Evolutionary conservation across 1,284 basidiomycete species (phyloP).

Genomic region (Boletus semigastroideus): DNA sequence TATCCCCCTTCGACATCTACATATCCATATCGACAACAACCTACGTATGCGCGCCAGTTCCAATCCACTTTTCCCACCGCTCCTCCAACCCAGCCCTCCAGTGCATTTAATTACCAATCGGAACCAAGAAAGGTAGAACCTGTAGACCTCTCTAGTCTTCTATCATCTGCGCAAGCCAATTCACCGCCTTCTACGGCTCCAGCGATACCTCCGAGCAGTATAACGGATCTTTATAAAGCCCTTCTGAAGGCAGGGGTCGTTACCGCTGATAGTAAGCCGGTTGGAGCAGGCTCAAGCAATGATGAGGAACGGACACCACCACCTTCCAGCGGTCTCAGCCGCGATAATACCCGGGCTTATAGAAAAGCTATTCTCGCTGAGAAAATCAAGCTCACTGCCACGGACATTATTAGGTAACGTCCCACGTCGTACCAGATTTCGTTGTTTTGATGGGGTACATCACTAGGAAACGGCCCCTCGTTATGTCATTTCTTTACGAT

Average conservation of each 20-base stretch:
- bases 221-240: constrained; percentile 62
- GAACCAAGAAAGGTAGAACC: constrained; percentile 33
- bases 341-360: constrained; percentile 65
- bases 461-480: constrained; percentile 58
- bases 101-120: constrained; percentile 24
- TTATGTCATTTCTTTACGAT: constrained; percentile 70
- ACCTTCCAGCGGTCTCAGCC: constrained; percentile 38
- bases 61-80: constrained; percentile 18
- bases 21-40: constrained; percentile 33
- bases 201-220: constrained; percentile 40
- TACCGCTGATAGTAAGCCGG: constrained; percentile 51
- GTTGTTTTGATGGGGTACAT: constrained; percentile 5
- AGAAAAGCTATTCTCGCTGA: constrained; percentile 69
- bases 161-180: constrained; percentile 25
- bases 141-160: constrained; percentile 29
- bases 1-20: constrained; percentile 33
- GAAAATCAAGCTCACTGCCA: constrained; percentile 65
- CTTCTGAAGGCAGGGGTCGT: constrained; percentile 77
- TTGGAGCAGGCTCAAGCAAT: constrained; percentile 44
- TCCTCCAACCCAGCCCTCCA: constrained; percentile 12
- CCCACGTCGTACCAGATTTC: constrained; percentile 21
- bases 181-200: constrained; percentile 29
- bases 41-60: constrained; percentile 25
- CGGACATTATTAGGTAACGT: constrained; percentile 71
- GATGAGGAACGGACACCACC: constrained; percentile 41